Evolutionary conservation across 345 rosid genomes (phyloP), one percentile per base, ranked within the genome.

Genomic region (Eucalyptus curtisii): DNA sequence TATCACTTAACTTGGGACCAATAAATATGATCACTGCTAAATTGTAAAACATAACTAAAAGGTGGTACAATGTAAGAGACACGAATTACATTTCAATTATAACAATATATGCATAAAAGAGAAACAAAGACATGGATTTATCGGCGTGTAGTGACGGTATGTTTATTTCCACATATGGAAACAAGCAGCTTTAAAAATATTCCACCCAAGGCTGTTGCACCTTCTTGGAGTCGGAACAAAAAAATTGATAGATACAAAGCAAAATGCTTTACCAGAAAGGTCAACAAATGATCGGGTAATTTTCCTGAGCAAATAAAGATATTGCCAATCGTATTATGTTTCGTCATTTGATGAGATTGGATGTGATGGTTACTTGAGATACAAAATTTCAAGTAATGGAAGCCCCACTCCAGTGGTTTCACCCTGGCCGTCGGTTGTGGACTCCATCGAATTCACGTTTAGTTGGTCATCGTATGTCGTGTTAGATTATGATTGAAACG

Each of bases 31-130:
- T 94, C 90, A 97, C 96, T 48, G 97, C 98, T 91, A 96, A 92
- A 87, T 96, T 89, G 85, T 96, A 97, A 90, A 97, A 97, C 99
- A 97, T 96, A 86, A 94, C 99, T 99, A 96, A 95, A 87, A 87
- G 89, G 90, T 66, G 87, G 90, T 90, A 64, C 50, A 15, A 90
- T 30, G n/a, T 59, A 52, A 24, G 13, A 85, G n/a, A 76, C 57
- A 71, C 14, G 11, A 68, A 12, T 49, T 10, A 49, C 10, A 17
- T 50, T 81, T 88, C 44, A 86, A 53, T 57, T 53, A 82, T 44
- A 42, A 19, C 55, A 52, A 7, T 52, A 19, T 52, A 52, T 52
- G 55, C 55, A 3, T 19, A 19, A 52, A 52, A 52, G 55, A 52
- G 24, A 52, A 52, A 52, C 57, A 52, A 19, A 52, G 57, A 52